Percentiles rank a stretch among this genome's conserved stretches.
Conservation (phyloP, 2,329 filamentous ascomycete species). For the Coleophoma cylindrospora region DNA sequence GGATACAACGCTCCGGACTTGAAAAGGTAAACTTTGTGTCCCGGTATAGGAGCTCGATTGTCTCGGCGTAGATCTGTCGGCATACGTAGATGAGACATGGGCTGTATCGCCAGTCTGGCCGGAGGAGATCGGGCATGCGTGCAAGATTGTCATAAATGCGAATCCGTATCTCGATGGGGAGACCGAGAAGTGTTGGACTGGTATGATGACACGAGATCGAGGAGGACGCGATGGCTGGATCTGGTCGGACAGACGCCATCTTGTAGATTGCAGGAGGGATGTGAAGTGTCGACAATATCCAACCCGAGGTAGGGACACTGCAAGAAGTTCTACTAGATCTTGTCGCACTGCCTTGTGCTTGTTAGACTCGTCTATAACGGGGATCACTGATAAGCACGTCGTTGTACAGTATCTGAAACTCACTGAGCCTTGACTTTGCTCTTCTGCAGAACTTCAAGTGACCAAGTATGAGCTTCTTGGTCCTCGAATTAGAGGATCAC, state of each 20-base stretch:
- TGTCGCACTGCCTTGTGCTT: too few species aligned
- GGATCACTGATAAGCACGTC: too few species aligned
- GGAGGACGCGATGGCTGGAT: not conserved
- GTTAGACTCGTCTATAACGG: too few species aligned
- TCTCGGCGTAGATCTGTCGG: not conserved
- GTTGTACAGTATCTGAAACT: too few species aligned
- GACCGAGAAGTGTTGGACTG: conserved; percentile 1
- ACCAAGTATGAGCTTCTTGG: too few species aligned
- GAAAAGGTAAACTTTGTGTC: not conserved
- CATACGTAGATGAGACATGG: not conserved
- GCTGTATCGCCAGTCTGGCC: not conserved
- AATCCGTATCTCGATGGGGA: conserved; percentile 12
- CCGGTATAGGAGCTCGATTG: not conserved
- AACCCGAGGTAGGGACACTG: too few species aligned
- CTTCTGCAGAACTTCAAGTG: too few species aligned
- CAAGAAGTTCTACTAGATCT: too few species aligned
- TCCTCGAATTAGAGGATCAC: too few species aligned
- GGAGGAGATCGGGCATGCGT: conserved; percentile 1
- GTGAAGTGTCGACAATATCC: too few species aligned
- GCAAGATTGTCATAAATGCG: conserved; percentile 12
- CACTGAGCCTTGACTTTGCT: too few species aligned
- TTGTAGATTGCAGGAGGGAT: not conserved
- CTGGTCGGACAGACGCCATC: not conserved
- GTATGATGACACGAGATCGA: not conserved
- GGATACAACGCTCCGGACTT: not conserved